Evolutionary conservation across 2,329 filamentous ascomycete species (phyloP), one percentile per base, ranked within the genome.

Genomic region (Alternaria atra): DNA sequence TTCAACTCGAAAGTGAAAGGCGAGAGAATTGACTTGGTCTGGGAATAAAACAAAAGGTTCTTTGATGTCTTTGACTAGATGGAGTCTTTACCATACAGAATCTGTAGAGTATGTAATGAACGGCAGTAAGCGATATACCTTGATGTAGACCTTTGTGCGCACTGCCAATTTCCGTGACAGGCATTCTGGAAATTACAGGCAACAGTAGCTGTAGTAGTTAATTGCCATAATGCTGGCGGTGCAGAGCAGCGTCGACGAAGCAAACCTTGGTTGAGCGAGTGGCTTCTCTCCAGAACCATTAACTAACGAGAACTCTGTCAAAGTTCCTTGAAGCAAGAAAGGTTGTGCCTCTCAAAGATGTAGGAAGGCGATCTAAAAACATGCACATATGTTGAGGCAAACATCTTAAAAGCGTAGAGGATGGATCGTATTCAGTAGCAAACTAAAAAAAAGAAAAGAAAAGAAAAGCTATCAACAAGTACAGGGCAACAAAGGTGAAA

Each of bases 1-100:
- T 87, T 87, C 64, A 87, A 86, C 65, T 82, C 81, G 1, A 82
- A 81, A 64, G 80, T 87, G 2, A 80, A 82, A 39, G 83, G 81
- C 0, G 83, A 83, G 62, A 81, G 76, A 67, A 83, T 87, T 20
- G 82, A 83, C 6, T 29, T 74, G 8, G 30, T 68, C 1, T 74
- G 72, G 70, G 40, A n/a, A 6, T 60, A 10, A 43, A 9, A 50
- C 15, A 35, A 1, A 48, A 25, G 46, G 17, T 20, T 48, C 30
- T 15, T 15, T 23, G 15, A 35, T 35, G 17, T 13, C 13, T 34
- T 34, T 48, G 13, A 15, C 30, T 48, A 9, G 17, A 25, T 48
- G 17, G 20, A 34, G 30, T 35, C 30, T 48, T 23, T 15, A 13
- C 13, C 30, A 23, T 48, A 35, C 17, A 23, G 15, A 48, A 35